A percentile compares a stretch with the other conserved stretches of the same genome.
phyloP scores from a whole-genome alignment of 78 protist species.

The Dictyostelium capitatum region DNA sequence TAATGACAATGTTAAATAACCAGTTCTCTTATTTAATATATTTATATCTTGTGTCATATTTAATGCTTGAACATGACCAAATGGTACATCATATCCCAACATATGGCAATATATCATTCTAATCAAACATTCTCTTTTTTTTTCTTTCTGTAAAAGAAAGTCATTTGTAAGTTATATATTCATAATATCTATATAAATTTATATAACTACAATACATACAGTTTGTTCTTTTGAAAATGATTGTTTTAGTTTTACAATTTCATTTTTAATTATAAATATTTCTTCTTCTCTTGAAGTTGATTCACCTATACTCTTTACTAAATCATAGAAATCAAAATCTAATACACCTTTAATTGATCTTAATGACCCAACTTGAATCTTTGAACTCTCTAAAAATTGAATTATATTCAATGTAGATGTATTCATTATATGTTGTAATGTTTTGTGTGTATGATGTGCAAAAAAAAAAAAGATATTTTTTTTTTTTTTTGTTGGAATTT shows the following conservation, averaged over 20 bases:
- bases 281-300: conserved; percentile 80
- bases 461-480: too few relatives aligned
- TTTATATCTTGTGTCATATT: conserved; percentile 74
- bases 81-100: conserved; percentile 79
- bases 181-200: background rate
- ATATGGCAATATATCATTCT: conserved; percentile 86
- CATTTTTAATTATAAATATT: conserved; percentile 24
- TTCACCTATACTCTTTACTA: conserved; percentile 55
- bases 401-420: conserved; percentile 6
- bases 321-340: conserved; percentile 76
- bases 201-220: background rate
- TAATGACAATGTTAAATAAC: conserved; percentile 74
- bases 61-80: conserved; percentile 82
- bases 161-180: background rate
- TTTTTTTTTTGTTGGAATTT: too few relatives aligned
- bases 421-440: background rate
- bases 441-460: background rate
- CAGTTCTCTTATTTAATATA: conserved; percentile 74
- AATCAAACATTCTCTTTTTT: conserved; percentile 73
- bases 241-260: conserved; percentile 36
- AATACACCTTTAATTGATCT: conserved; percentile 40
- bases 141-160: conserved; percentile 11
- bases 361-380: conserved; percentile 40
- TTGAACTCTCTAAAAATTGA: conserved; percentile 40
- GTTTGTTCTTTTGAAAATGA: conserved; percentile 47